Evolutionary conservation across 352 stramenopile genomes (phyloP).

Genomic region (Globisporangium ultimum): DNA sequence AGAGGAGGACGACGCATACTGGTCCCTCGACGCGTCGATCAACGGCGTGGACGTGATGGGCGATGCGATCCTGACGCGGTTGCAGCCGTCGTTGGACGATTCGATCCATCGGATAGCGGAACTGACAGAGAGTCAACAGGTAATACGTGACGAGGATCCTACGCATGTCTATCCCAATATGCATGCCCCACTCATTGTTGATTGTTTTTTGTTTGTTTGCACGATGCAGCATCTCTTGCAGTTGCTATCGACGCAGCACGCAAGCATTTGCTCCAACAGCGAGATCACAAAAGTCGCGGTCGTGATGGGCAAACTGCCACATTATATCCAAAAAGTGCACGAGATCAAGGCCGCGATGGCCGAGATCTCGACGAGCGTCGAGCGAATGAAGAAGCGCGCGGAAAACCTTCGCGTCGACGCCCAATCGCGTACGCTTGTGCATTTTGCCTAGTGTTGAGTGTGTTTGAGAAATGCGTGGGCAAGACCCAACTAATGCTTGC

Average conservation of each 20-base stretch:
- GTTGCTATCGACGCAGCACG: slow-evolving; percentile 46
- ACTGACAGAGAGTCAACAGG: slow-evolving; percentile 46
- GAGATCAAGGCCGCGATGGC: slow-evolving; percentile 55
- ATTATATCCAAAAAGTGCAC: slow-evolving; percentile 66
- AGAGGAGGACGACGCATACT: slow-evolving; percentile 23
- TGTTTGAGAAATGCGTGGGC: background rate
- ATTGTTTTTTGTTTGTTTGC: background rate
- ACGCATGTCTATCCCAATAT: no score
- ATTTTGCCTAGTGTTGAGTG: background rate
- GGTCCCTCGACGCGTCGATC: slow-evolving; percentile 35
- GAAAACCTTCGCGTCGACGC: slow-evolving; percentile 71
- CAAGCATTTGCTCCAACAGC: slow-evolving; percentile 43
- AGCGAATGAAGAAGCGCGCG: slow-evolving; percentile 70
- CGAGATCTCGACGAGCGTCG: slow-evolving; percentile 53
- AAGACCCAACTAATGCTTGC: background rate
- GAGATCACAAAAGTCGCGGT: slow-evolving; percentile 57
- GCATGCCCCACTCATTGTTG: background rate
- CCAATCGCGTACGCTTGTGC: slow-evolving; percentile 55
- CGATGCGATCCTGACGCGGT: slow-evolving; percentile 40
- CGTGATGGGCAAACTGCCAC: slow-evolving; percentile 67
- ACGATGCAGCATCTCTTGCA: slow-evolving; percentile 43
- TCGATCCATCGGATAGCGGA: slow-evolving; percentile 74
- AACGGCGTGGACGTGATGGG: slow-evolving; percentile 56
- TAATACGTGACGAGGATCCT: slow-evolving; percentile 9
- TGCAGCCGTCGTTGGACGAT: slow-evolving; percentile 60